Percentiles rank a stretch among this genome's conserved stretches.
phyloP scores from a whole-genome alignment of 2,329 filamentous ascomycete genomes.

The Dactylellina leptospora region DNA sequence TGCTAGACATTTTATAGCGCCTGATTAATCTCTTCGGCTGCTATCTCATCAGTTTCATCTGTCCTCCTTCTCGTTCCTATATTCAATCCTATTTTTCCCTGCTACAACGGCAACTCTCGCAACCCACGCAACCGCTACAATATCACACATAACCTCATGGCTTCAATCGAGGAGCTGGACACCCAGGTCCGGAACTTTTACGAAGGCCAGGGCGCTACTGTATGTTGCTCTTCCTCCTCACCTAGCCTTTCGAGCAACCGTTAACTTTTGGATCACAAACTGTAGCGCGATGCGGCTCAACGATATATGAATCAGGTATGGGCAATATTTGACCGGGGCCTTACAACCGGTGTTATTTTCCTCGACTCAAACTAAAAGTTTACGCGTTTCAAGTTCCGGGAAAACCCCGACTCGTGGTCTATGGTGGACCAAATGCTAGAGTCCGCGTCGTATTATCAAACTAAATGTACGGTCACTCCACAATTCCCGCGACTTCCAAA shows the following conservation, averaged over 20 bases:
- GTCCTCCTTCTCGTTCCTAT: neutral
- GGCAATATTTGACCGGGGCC: neutral
- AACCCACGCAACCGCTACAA: neutral
- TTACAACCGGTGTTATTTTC: neutral
- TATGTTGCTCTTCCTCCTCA: constrained; percentile 63
- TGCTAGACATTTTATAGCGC: too few species aligned
- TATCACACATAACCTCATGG: constrained; percentile 50
- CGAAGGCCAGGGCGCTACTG: constrained; percentile 92
- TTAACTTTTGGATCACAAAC: neutral
- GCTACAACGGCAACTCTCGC: neutral
- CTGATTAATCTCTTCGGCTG: too few species aligned
- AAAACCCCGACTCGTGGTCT: constrained; percentile 97
- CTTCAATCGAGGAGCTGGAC: constrained; percentile 85
- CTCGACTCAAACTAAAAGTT: constrained; percentile 14
- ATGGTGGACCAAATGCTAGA: constrained; percentile 96
- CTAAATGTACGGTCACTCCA: constrained; percentile 76
- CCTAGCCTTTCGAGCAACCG: neutral
- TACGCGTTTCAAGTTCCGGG: constrained; percentile 79
- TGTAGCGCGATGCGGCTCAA: constrained; percentile 25
- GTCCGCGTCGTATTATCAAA: constrained; percentile 91
- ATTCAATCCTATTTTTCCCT: neutral
- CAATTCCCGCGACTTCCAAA: neutral
- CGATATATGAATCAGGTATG: constrained; percentile 52
- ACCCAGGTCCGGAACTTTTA: constrained; percentile 96
- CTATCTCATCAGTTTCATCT: neutral